phyloP scores from a whole-genome alignment of 2,329 filamentous ascomycete species.

The Alternaria ethzedia region DNA sequence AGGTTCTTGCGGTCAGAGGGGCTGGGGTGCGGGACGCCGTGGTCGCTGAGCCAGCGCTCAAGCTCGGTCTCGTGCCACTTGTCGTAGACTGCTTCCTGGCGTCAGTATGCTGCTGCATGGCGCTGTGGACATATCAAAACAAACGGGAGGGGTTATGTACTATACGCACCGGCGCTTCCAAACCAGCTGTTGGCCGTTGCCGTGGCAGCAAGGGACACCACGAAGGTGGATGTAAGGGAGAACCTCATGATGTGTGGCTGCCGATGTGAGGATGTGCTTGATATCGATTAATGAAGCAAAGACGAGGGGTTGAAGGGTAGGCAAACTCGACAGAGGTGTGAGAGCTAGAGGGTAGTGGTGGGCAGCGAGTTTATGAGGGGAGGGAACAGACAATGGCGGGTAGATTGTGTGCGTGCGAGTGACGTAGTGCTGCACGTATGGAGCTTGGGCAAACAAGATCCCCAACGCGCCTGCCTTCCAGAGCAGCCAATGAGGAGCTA shows the following conservation, averaged over 20 bases:
- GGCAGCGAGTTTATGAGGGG: slow-evolving; percentile 33
- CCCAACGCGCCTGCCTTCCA: slow-evolving; percentile 23
- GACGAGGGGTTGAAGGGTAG: slow-evolving; percentile 7
- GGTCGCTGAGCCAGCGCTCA: slow-evolving; percentile 93
- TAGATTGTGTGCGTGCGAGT: slow-evolving; percentile 22
- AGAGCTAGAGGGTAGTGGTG: slow-evolving; percentile 18
- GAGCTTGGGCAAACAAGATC: slow-evolving; percentile 26
- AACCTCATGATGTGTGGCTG: slow-evolving; percentile 72
- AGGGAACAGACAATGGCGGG: slow-evolving; percentile 32
- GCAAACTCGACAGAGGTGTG: slow-evolving; percentile 13
- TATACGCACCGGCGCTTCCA: slow-evolving; percentile 75
- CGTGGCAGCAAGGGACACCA: slow-evolving; percentile 75
- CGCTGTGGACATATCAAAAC: neutral
- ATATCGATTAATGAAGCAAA: slow-evolving; percentile 31
- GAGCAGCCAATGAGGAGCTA: slow-evolving; percentile 29
- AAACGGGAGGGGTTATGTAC: slow-evolving; percentile 21
- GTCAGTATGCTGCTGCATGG: slow-evolving; percentile 25
- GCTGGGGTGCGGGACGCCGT: slow-evolving; percentile 88
- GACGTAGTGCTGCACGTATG: slow-evolving; percentile 41
- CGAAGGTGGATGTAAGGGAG: slow-evolving; percentile 69
- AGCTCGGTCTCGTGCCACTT: slow-evolving; percentile 99
- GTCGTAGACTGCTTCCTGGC: slow-evolving; percentile 76
- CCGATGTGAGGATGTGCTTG: slow-evolving; percentile 12
- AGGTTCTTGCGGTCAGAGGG: slow-evolving; percentile 92
- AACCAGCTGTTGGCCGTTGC: slow-evolving; percentile 83